Percentiles rank a stretch among this genome's conserved stretches.
Conservation (phyloP, 345 rosid genomes). For the Triadica sebifera region DNA sequence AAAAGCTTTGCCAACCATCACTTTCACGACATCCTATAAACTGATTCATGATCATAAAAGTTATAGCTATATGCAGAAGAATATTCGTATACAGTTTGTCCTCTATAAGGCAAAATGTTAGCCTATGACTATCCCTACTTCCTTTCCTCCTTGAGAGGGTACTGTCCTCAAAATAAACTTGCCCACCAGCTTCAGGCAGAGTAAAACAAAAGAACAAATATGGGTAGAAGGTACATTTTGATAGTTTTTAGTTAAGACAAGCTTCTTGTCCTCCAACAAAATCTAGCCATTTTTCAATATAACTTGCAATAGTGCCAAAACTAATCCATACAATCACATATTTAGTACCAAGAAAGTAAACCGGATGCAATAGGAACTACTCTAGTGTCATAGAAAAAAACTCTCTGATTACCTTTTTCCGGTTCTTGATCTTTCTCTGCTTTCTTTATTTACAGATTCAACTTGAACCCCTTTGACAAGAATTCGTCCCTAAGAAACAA, state of each 20-base stretch:
- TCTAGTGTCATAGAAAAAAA: too few species aligned
- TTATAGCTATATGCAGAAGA: neutral
- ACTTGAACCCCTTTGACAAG: neutral
- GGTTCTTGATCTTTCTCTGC: neutral
- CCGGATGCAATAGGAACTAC: neutral
- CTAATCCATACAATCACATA: neutral
- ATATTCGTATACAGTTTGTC: neutral
- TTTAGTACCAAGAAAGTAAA: neutral
- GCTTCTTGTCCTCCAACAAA: neutral
- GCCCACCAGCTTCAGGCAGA: neutral
- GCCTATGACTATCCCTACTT: neutral
- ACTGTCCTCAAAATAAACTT: neutral
- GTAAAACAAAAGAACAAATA: neutral
- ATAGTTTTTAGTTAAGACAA: neutral
- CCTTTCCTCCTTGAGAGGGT: neutral
- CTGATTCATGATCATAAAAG: too few species aligned
- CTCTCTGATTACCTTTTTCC: neutral
- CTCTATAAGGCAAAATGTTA: neutral
- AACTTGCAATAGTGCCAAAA: neutral
- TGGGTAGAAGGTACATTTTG: too few species aligned
- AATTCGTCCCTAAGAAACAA: neutral
- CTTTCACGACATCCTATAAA: too few species aligned
- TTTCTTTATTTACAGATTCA: neutral
- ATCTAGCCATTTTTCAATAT: neutral
- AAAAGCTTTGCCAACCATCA: too few species aligned